Evolutionary conservation across 129 eudicot genomes (phyloP).

Genomic region (Chrysanthemum seticuspe): DNA sequence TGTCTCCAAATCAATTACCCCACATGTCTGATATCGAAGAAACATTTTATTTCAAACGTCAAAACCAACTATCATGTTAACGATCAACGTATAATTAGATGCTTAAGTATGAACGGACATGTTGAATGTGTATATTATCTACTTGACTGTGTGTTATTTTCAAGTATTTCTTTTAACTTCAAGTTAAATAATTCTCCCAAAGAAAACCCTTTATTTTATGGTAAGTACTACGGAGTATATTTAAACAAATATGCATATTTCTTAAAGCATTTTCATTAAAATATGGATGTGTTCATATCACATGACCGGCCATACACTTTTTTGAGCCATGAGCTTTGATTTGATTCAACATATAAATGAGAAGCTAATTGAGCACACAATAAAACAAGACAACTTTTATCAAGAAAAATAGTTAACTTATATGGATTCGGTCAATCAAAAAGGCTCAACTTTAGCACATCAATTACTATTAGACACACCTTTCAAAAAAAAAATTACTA

Average conservation of each 20-base stretch:
- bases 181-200: no score
- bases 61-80: neutral
- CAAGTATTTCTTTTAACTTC: neutral
- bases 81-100: neutral
- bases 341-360: conserved; percentile 41
- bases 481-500: no score
- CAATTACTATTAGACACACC: no score
- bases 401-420: conserved; percentile 17
- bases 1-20: conserved; percentile 22
- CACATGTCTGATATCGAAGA: conserved; percentile 13
- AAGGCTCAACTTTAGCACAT: conserved; percentile 28
- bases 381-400: conserved; percentile 17
- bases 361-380: conserved; percentile 28
- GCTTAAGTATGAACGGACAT: conserved; percentile 17
- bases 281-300: conserved; percentile 32
- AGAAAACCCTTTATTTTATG: no score
- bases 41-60: conserved; percentile 8
- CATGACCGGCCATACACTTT: conserved; percentile 21
- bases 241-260: neutral
- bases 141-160: neutral
- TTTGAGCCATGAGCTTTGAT: conserved; percentile 27
- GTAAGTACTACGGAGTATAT: no score
- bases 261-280: neutral
- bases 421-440: conserved; percentile 28
- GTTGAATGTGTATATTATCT: conserved; percentile 4